These are phyloP conservation scores for Besnoitia besnoiti DNA, from an alignment of 169 alveolate genomes.

Conservation along the genomic window DNA sequence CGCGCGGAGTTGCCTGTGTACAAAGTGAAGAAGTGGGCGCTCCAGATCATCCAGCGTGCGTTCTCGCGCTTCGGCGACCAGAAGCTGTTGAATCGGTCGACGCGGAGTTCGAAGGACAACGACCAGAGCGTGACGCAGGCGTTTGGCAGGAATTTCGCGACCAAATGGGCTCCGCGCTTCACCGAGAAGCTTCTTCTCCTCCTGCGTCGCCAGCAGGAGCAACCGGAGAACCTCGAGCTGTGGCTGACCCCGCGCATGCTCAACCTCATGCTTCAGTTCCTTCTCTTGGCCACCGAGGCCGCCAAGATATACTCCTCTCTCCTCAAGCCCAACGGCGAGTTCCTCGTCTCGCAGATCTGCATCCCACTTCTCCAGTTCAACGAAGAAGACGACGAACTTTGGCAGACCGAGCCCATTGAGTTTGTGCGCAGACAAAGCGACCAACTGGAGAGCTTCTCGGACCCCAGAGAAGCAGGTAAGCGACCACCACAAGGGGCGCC, in stretches of 20 bases:
- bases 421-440: conserved; percentile 51
- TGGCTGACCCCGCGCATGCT: conserved; percentile 56
- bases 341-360: conserved; percentile 37
- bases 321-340: conserved; percentile 45
- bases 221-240: neutral
- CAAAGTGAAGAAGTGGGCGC: conserved; percentile 65
- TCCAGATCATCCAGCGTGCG: conserved; percentile 54
- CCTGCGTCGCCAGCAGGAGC: conserved; percentile 42
- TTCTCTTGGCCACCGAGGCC: conserved; percentile 1
- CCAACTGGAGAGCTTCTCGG: conserved; percentile 44
- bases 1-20: conserved; percentile 47
- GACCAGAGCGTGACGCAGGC: conserved; percentile 12
- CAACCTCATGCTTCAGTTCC: conserved; percentile 37
- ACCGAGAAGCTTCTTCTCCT: conserved; percentile 58
- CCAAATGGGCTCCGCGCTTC: conserved; percentile 39
- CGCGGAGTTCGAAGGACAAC: neutral
- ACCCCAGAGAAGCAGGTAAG: conserved; percentile 59
- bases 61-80: conserved; percentile 55
- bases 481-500: neutral
- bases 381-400: conserved; percentile 46
- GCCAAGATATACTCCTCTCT: conserved; percentile 40
- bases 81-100: conserved; percentile 40
- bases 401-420: conserved; percentile 56
- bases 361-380: conserved; percentile 39
- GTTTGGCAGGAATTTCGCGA: conserved; percentile 22